Base-by-base conservation (phyloP, 2,329 filamentous ascomycete genomes). In the Fusarium armeniacum region DNA sequence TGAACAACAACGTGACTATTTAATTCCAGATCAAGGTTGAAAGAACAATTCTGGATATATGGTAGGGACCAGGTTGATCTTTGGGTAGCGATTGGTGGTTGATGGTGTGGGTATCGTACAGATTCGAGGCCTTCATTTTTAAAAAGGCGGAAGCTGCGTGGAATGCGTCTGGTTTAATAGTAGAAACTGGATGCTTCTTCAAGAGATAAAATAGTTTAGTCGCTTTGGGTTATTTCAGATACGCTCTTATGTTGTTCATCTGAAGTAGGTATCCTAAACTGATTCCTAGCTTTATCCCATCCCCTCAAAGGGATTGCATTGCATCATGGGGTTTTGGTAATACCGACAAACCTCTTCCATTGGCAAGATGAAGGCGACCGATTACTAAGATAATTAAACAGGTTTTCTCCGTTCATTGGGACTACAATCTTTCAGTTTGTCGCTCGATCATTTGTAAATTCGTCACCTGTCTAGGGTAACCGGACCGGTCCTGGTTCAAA, bases 401-500 rank as follows among this genome's bases (percentile, higher is more conserved):
- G 40, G 28, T 1, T 22, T 41, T 10, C 8, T 52, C 36, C 10
- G 10, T 28, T 41, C 13, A 10, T 8, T 9, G 28, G 18, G 13
- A 26, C 16, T 22, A 26, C 7, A n/a, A 24, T 24, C 18, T 26
- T 13, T 41, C 28, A 22, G n/a, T 10, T 12, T 4, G 33, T 11
- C 15, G 26, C 22, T 46, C 12, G 2, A 41, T 35, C 12, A n/a
- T 30, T 16, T 12, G 10, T 15, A 33, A 7, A 43, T 18, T 24
- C 20, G 11, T 12, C 11, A 30, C n/a, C n/a, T 55, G 30, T 52
- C 32, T 57, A 71, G 63, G 67, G 67, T 70, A 71, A 45, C 67
- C 67, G 67, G 63, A 45, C 63, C 66, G 66, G 63, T 30, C 45
- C 33, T 41, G 18, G n/a, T 36, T 9, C 15, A 58, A 22, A 41